Percentiles rank a stretch among this genome's conserved stretches.
Conservation (phyloP, 306 rosid species). For the Prunus fruticosa region DNA sequence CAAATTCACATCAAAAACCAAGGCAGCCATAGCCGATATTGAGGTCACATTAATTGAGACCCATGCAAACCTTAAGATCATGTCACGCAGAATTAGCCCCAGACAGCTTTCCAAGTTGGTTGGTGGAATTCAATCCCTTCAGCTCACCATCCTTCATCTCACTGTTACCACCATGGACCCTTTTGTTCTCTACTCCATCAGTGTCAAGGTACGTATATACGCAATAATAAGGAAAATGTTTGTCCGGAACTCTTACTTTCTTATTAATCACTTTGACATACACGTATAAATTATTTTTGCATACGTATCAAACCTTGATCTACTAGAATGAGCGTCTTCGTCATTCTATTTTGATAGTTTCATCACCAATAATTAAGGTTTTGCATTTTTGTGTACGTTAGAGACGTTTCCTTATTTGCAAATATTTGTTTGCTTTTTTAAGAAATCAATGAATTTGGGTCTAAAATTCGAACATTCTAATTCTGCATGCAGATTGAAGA, state of each 20-base stretch:
- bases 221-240: not conserved
- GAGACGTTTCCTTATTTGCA: constrained; percentile 11
- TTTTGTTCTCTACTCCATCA: constrained; percentile 73
- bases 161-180: constrained; percentile 65
- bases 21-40: constrained; percentile 75
- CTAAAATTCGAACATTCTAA: constrained; percentile 11
- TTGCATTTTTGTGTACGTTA: not conserved
- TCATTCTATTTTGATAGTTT: not conserved
- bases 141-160: constrained; percentile 76
- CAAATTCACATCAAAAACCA: constrained; percentile 52
- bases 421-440: not conserved
- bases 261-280: too few species aligned
- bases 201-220: constrained; percentile 59
- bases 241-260: too few species aligned
- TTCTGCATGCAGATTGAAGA: constrained; percentile 71
- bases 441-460: not conserved
- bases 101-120: constrained; percentile 57
- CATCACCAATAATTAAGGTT: constrained; percentile 5
- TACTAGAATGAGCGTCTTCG: not conserved
- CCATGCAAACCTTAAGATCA: constrained; percentile 79
- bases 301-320: too few species aligned
- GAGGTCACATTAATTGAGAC: constrained; percentile 91
- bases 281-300: too few species aligned
- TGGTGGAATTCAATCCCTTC: constrained; percentile 66
- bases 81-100: constrained; percentile 45